phyloP scores from a whole-genome alignment of 1,284 basidiomycete genomes.

The Cutaneotrichosporon cyanovorans region DNA sequence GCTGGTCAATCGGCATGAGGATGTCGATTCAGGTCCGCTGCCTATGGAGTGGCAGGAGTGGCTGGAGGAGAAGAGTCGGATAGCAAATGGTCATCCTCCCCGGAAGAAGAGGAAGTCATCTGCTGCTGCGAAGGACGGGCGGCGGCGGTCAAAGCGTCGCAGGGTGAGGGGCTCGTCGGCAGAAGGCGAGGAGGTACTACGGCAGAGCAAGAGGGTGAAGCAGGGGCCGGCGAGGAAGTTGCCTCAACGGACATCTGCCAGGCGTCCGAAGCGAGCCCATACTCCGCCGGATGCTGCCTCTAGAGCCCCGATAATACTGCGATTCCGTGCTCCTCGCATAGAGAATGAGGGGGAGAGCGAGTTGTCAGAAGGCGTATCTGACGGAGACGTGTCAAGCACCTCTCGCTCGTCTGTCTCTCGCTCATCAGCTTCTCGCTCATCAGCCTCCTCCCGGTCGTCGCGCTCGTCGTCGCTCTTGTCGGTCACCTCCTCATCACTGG shows the following conservation, averaged over 20 bases:
- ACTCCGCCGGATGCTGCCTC: background rate
- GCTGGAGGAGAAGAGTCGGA: slow-evolving; percentile 3
- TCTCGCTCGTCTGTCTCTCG: background rate
- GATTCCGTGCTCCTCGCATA: background rate
- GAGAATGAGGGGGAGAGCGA: slow-evolving; percentile 40
- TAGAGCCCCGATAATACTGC: background rate
- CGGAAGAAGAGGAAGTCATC: background rate
- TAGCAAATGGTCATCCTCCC: background rate
- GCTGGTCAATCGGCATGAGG: slow-evolving; percentile 25
- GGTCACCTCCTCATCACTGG: no score
- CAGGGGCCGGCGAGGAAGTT: background rate
- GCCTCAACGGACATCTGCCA: background rate
- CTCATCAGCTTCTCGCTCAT: background rate
- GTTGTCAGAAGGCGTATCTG: slow-evolving; percentile 29
- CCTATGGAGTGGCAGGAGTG: slow-evolving; percentile 15
- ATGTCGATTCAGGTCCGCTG: slow-evolving; percentile 25
- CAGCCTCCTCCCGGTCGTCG: background rate
- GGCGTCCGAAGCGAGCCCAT: no score
- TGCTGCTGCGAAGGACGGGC: no score
- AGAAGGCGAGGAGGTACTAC: background rate
- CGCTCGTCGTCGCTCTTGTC: background rate
- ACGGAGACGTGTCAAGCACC: slow-evolving; percentile 12
- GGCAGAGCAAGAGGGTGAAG: background rate
- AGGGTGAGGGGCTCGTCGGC: no score
- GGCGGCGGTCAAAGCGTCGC: background rate